Evolutionary conservation across 805 yeast species (phyloP).

Genomic region (Monosporozyma aerobia): DNA sequence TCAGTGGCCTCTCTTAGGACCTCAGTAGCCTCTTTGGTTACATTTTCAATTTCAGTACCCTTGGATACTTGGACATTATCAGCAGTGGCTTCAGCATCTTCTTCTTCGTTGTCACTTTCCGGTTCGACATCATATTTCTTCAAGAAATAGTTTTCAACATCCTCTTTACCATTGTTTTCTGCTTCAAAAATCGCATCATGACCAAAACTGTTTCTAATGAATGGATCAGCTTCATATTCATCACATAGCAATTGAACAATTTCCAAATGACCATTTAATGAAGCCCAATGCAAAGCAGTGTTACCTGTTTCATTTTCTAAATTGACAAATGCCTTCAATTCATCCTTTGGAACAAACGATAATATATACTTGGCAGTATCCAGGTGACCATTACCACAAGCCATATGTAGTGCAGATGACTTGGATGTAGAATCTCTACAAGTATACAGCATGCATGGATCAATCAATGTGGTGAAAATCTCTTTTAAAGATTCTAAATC

Average conservation of each 20-base stretch:
- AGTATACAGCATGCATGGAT: constrained; percentile 33
- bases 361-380: constrained; percentile 57
- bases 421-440: constrained; percentile 56
- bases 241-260: constrained; percentile 65
- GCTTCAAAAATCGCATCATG: constrained; percentile 89
- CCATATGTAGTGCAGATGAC: constrained; percentile 86
- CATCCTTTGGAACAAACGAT: constrained; percentile 33
- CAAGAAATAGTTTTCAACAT: constrained; percentile 69
- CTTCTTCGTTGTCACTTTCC: constrained; percentile 43
- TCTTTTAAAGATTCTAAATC: constrained; percentile 68
- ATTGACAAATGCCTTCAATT: constrained; percentile 41
- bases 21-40: constrained; percentile 40
- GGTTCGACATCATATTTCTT: constrained; percentile 63
- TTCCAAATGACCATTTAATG: constrained; percentile 73
- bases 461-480: constrained; percentile 50
- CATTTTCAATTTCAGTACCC: constrained; percentile 44
- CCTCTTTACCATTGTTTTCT: constrained; percentile 64
- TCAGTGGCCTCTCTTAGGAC: constrained; percentile 28
- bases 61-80: constrained; percentile 35
- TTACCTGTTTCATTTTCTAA: constrained; percentile 72
- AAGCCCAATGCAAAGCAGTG: constrained; percentile 95
- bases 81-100: constrained; percentile 31
- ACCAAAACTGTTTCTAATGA: constrained; percentile 58
- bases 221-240: constrained; percentile 71
- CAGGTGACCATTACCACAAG: constrained; percentile 86